phyloP scores from a whole-genome alignment of 2,329 filamentous ascomycete genomes.

The Epicoccum sorghinum region DNA sequence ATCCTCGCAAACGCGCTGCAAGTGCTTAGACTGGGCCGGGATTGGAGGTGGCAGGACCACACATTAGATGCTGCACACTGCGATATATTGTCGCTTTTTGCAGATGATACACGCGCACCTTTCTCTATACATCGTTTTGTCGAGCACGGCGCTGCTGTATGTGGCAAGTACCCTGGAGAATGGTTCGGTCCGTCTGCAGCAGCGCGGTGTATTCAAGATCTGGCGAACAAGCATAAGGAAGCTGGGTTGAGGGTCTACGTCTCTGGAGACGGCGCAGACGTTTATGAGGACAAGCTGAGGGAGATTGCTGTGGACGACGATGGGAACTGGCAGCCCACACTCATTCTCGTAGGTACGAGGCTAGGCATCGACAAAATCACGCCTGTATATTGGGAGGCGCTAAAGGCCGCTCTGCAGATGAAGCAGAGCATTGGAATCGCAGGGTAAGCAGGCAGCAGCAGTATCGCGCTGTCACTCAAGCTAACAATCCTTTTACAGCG shows the following conservation, averaged over 20 bases:
- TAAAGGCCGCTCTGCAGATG: slow-evolving; percentile 83
- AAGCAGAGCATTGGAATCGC: slow-evolving; percentile 95
- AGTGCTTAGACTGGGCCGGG: slow-evolving; percentile 77
- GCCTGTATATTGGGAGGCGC: slow-evolving; percentile 91
- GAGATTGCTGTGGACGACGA: slow-evolving; percentile 73
- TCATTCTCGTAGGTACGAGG: slow-evolving; percentile 87
- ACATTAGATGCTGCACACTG: slow-evolving; percentile 64
- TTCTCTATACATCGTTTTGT: slow-evolving; percentile 98
- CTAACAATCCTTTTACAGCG: slow-evolving; percentile 59
- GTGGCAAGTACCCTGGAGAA: slow-evolving; percentile 93
- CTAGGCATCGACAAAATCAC: slow-evolving; percentile 94
- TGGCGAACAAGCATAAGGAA: slow-evolving; percentile 69
- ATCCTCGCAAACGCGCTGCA: slow-evolving; percentile 85
- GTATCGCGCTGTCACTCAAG: background rate
- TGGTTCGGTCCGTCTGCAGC: slow-evolving; percentile 99
- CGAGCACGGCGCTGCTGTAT: slow-evolving; percentile 80
- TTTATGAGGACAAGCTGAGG: slow-evolving; percentile 90
- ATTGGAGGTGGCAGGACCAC: slow-evolving; percentile 73
- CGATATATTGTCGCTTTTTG: slow-evolving; percentile 78
- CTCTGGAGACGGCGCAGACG: slow-evolving; percentile 86
- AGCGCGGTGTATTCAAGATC: slow-evolving; percentile 86
- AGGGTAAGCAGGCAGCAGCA: slow-evolving; percentile 64
- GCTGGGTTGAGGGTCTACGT: slow-evolving; percentile 80
- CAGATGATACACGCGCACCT: slow-evolving; percentile 82
- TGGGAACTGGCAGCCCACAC: slow-evolving; percentile 75